Base-by-base conservation (phyloP, 2,329 filamentous ascomycete genomes). In the Paraconiothyrium sp. region DNA sequence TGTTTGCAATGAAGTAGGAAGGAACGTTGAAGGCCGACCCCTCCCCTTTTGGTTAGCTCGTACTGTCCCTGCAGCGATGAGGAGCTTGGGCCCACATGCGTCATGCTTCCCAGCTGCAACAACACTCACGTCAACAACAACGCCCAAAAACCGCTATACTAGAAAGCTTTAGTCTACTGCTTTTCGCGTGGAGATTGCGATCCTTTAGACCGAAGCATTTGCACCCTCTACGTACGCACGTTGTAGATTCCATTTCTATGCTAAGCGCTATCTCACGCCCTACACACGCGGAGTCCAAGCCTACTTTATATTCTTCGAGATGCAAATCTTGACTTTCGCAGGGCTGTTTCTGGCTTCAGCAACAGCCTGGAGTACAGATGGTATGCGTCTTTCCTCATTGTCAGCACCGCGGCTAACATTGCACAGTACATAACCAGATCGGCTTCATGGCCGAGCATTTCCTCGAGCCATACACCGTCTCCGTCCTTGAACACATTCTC, bases 361-460 rank as follows among this genome's bases (percentile, higher is more conserved):
- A 14, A 27, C 59, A 54, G 70, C 71, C 37, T 78, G 76, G 76
- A 76, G 74, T 54, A 72, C 70, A 35, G 76, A 78, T 67, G 76
- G 76, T 76, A 57, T 37, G 51, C n/a, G 32, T 30, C 24, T 43
- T 1, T 48, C 27, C 51, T 16, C 20, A 24, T 39, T 43, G 9
- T 11, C 13, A 14, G 14, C 8, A 13, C 24, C 22, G 48, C 22
- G 30, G 34, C 62, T 71, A 47, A 73, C 50, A 39, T 24, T 3
- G 16, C 22, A 4, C 54, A 76, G 78, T 80, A 4, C 78, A 80
- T 61, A 79, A 80, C 49, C 79, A 80, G 52, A 78, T 80, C 51
- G 79, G 77, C 49, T 78, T 78, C 69, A 73, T 77, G 67, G 78
- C 77, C 37, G 78, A 80, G 56, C 67, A 69, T 6, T 77, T 80